Percentiles rank a stretch among this genome's conserved stretches.
phyloP scores from a whole-genome alignment of 176 grass and related monocot genomes.

The Aegilops tauschii region DNA sequence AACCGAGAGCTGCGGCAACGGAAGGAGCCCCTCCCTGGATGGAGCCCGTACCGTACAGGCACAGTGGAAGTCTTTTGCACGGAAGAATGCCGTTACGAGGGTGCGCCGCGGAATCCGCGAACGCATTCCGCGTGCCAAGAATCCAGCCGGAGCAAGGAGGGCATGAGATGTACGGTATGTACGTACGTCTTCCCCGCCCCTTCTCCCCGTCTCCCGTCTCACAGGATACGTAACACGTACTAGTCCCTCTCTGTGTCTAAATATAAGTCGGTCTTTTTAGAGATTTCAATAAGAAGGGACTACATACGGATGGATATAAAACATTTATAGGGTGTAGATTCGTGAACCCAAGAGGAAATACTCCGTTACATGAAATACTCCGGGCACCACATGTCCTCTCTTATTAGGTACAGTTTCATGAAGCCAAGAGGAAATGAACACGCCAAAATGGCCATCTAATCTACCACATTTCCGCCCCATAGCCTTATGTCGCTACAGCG shows the following conservation, averaged over 20 bases:
- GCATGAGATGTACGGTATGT: constrained; percentile 18
- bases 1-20: neutral
- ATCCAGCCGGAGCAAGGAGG: constrained; percentile 30
- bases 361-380: neutral
- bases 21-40: neutral
- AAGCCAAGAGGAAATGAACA: neutral
- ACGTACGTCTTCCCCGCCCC: neutral
- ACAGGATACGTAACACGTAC: too few relatives aligned
- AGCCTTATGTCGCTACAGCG: neutral
- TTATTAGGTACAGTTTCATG: neutral
- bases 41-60: neutral
- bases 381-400: neutral
- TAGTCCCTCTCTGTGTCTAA: neutral
- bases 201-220: neutral
- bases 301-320: too few relatives aligned
- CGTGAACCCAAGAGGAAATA: neutral
- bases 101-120: neutral
- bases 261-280: neutral
- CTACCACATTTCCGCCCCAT: neutral
- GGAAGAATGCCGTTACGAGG: constrained; percentile 20
- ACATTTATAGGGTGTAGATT: too few relatives aligned
- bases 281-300: too few relatives aligned
- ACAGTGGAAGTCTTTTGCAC: neutral
- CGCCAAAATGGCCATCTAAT: neutral
- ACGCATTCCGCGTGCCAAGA: constrained; percentile 29